Percentiles rank a stretch among this genome's conserved stretches.
Conservation (phyloP, 2,329 filamentous ascomycete species). For the Pleoardoris graminearum region DNA sequence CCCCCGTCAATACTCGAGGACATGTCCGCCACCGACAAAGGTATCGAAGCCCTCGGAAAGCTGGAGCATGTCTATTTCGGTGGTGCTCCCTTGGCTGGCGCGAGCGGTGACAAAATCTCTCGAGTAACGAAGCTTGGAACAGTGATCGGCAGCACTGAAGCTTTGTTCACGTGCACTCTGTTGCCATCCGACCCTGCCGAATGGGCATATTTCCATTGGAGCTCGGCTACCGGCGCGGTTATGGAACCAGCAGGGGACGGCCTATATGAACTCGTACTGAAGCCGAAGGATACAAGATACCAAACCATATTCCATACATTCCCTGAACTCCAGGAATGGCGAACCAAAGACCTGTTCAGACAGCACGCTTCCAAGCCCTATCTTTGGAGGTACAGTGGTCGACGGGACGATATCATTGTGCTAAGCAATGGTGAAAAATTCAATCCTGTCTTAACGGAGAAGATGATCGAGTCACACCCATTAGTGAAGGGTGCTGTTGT, state of each 20-base stretch:
- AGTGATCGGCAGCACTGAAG: not conserved
- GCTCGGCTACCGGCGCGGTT: not conserved
- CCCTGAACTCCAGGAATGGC: conserved; percentile 16
- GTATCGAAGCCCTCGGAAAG: not conserved
- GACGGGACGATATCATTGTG: conserved; percentile 22
- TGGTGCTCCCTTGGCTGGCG: conserved; percentile 13
- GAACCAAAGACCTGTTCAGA: conserved; percentile 24
- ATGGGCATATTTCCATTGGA: not conserved
- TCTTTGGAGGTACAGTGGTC: conserved; percentile 21
- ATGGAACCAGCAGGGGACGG: not conserved
- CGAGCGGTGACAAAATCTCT: conserved; percentile 15
- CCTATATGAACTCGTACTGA: not conserved
- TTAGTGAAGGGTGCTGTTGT: conserved; percentile 35
- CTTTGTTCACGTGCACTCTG: not conserved
- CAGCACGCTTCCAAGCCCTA: conserved; percentile 15
- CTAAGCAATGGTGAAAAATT: conserved; percentile 24
- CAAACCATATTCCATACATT: conserved; percentile 15
- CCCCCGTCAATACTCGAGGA: not conserved
- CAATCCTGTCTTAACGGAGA: conserved; percentile 24
- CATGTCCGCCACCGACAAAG: not conserved
- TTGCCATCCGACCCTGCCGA: not conserved
- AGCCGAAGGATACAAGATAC: not conserved
- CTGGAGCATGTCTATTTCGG: conserved; percentile 4
- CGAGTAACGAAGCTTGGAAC: conserved; percentile 10
- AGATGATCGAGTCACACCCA: conserved; percentile 25